Evolutionary conservation across 202 grass and related monocot species (phyloP).

Genomic region (Panicum hallii): DNA sequence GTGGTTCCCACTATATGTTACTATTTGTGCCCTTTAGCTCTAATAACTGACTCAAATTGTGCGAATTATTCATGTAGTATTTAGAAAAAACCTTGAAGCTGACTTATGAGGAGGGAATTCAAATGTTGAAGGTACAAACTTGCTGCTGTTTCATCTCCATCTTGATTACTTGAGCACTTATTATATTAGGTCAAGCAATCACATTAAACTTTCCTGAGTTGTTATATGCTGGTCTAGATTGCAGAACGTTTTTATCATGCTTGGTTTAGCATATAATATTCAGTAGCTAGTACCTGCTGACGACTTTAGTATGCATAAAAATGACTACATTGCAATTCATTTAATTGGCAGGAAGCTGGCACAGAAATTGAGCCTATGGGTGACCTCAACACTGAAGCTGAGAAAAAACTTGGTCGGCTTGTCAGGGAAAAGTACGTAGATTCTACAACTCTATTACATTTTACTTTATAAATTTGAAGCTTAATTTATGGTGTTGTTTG

Average conservation of each 20-base stretch:
- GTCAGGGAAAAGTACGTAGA: conserved; percentile 74
- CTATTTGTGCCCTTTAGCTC: background rate
- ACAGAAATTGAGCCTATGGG: conserved; percentile 83
- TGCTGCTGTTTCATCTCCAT: background rate
- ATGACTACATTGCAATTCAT: background rate
- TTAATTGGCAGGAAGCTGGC: conserved; percentile 65
- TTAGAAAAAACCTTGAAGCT: conserved; percentile 78
- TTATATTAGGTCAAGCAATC: too few species aligned
- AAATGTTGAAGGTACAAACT: conserved; percentile 81
- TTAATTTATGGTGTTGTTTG: conserved; percentile 24
- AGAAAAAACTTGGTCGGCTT: conserved; percentile 86
- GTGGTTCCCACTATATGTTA: background rate
- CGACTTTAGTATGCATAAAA: background rate
- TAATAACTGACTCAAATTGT: background rate
- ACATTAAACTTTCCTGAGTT: too few species aligned
- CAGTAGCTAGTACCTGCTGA: background rate
- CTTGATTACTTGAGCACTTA: background rate
- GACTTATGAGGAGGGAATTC: conserved; percentile 73
- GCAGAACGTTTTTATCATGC: too few species aligned
- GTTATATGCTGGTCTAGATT: too few species aligned
- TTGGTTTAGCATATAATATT: too few species aligned
- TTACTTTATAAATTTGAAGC: conserved; percentile 26
- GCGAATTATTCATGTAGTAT: conserved; percentile 61
- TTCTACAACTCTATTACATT: background rate
- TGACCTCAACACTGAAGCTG: conserved; percentile 81